Base-by-base conservation (phyloP, 805 yeast species). In the Jamesozyma piceae region DNA sequence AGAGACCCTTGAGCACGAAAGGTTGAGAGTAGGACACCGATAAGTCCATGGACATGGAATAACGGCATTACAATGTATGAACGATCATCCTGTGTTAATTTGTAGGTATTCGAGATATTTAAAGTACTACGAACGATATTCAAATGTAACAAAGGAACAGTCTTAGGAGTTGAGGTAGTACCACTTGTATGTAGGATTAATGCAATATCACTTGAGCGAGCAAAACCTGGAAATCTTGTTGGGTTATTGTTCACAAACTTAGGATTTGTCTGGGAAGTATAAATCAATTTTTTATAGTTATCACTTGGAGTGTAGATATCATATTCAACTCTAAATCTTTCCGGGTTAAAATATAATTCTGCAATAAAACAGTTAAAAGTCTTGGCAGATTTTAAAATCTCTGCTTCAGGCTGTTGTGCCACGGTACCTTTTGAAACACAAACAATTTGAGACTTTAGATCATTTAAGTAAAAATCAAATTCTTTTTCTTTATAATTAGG, bases 91-190 rank as follows among this genome's bases (percentile, higher is more conserved):
- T 63, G 43, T 2, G 72, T 58, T 38, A 81, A 59, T 22, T 67
- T 64, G 58, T 81, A 81, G 3, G 86, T 78, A 44, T 69, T 66
- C 3, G 72, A 62, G 46, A 81, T 78, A 65, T 81, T 81, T 21
- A 58, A 48, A 60, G 78, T 75, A 8, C 83, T 75, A 24, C 76
- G 69, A 4, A 77, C 69, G 57, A 81, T 71, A 62, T 81, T 81
- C 26, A 66, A 58, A 56, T 81, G 88, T 30, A 83, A 69, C 54
- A 81, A 60, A 5, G 88, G 87, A 2, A 81, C 88, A 8, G 83
- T 81, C 58, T 81, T 81, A 39, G 88, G 88, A 41, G 79, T 71
- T 2, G 87, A 86, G 2, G 88, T 81, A 8, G 88, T 81, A 26
- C 89, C 89, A 37, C 82, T 74, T 8, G 89, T 81, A 60, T 81